Base-by-base conservation (phyloP, 352 stramenopile genomes). In the Proteromonas lacertae region DNA sequence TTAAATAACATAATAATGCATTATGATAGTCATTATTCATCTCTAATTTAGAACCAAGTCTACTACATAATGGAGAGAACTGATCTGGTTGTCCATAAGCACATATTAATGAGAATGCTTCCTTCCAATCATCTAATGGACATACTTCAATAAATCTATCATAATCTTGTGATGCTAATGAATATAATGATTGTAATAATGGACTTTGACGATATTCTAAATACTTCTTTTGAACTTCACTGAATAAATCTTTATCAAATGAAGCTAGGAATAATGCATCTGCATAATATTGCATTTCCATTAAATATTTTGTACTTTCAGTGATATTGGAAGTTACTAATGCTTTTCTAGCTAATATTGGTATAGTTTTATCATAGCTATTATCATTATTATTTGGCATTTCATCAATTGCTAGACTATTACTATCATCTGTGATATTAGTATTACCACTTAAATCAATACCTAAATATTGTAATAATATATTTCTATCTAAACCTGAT, bases 51-150 rank as follows among this genome's bases (percentile, higher is more conserved):
- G 65, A 61, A 14, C 75, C 81, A 12, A 97, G 55, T 21, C 69
- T 65, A 42, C 92, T 71, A 45, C 81, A 94, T 19, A 97, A 62
- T 21, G 46, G 56, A 24, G 76, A 69, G 45, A 96, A 94, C 55
- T 96, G 73, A 32, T 94, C 76, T 31, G 66, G 81, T 51, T 90
- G 84, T 16, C 66, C 77, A 53, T 96, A 97, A 1, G 81, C 95
- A 18, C 67, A 88, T 30, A 95, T 48, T 38, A 95, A 89, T 2
- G 83, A 81, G 18, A 97, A 50, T 13, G 83, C 94, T 48, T 96
- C 79, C 36, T 70, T 65, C 84, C 84, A 97, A 30, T 32, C 13
- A 3, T 19, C 7, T 10, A 39, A 18, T 12, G 35, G 2, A n/a
- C 14, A 86, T 55, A 43, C 91, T 64, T 0, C 69, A 81, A 24